phyloP scores from a whole-genome alignment of 805 yeast species.

The Groenewaldozyma salmanticensis region DNA sequence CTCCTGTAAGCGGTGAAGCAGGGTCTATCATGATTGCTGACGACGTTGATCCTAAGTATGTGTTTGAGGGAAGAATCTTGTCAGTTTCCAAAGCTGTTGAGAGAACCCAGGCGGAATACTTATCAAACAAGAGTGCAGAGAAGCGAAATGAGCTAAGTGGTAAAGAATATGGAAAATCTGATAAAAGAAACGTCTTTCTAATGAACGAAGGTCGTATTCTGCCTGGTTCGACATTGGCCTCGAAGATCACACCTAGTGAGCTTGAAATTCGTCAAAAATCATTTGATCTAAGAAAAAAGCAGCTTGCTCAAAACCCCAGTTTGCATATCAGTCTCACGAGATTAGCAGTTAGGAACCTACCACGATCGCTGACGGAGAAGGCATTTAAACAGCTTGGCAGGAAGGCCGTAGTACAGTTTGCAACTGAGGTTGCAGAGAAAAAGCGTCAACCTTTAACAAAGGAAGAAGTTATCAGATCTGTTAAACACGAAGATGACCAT shows the following conservation, averaged over 20 bases:
- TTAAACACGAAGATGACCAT: conserved; percentile 41
- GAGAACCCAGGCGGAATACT: conserved; percentile 65
- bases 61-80: conserved; percentile 84
- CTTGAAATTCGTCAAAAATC: conserved; percentile 84
- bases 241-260: conserved; percentile 57
- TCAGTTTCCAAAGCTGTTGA: conserved; percentile 80
- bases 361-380: conserved; percentile 83
- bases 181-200: conserved; percentile 74
- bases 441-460: conserved; percentile 76
- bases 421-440: conserved; percentile 70
- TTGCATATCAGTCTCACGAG: conserved; percentile 90
- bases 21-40: conserved; percentile 73
- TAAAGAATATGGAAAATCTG: conserved; percentile 68
- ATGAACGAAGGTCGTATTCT: conserved; percentile 92
- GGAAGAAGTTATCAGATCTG: conserved; percentile 79
- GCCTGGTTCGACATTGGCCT: conserved; percentile 68
- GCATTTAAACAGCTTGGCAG: conserved; percentile 87
- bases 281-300: conserved; percentile 75
- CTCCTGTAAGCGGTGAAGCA: conserved; percentile 58
- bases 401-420: conserved; percentile 89
- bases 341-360: conserved; percentile 87
- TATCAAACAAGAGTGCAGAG: conserved; percentile 63
- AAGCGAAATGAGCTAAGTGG: conserved; percentile 72
- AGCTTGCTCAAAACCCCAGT: conserved; percentile 81
- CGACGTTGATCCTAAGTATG: conserved; percentile 79